Percentiles rank a stretch among this genome's conserved stretches.
These are phyloP conservation scores for Nitzschia sp. DNA, from an alignment of 108 stramenopile species.

Conservation along the genomic window DNA sequence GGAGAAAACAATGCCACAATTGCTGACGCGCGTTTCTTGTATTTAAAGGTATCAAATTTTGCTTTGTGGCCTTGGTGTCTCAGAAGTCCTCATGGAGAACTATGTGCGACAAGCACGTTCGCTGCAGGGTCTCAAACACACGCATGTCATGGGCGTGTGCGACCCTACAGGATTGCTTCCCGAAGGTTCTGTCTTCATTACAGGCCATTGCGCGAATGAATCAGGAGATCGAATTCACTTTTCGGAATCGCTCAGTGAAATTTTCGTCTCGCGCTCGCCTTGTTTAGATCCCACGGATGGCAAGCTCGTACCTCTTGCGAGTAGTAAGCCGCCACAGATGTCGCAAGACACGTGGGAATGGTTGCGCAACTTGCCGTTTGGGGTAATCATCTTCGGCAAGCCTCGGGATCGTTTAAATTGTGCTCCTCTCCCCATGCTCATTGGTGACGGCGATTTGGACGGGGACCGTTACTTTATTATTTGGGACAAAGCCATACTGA, in stretches of 20 bases:
- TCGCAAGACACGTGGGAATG: slow-evolving; percentile 6
- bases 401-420: not conserved
- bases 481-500: not conserved
- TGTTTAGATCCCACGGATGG: slow-evolving; percentile 13
- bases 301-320: not conserved
- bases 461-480: slow-evolving; percentile 4
- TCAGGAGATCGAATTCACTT: not conserved
- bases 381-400: not conserved
- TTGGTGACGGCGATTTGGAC: slow-evolving; percentile 19
- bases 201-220: not conserved
- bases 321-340: not conserved
- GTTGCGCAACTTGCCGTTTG: slow-evolving; percentile 6
- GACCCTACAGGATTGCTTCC: slow-evolving; percentile 12
- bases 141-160: slow-evolving; percentile 12
- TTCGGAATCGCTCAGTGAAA: not conserved
- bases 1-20: too few relatives aligned
- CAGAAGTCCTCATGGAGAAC: not conserved
- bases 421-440: not conserved
- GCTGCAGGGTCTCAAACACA: not conserved
- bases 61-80: slow-evolving; percentile 1
- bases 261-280: slow-evolving; percentile 9
- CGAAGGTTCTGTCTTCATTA: slow-evolving; percentile 5
- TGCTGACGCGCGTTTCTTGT: not conserved
- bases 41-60: slow-evolving; percentile 1
- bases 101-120: not conserved